Evolutionary conservation across 1,284 basidiomycete species (phyloP), one percentile per base, ranked within the genome.

Genomic region (Tylopilus sp.): DNA sequence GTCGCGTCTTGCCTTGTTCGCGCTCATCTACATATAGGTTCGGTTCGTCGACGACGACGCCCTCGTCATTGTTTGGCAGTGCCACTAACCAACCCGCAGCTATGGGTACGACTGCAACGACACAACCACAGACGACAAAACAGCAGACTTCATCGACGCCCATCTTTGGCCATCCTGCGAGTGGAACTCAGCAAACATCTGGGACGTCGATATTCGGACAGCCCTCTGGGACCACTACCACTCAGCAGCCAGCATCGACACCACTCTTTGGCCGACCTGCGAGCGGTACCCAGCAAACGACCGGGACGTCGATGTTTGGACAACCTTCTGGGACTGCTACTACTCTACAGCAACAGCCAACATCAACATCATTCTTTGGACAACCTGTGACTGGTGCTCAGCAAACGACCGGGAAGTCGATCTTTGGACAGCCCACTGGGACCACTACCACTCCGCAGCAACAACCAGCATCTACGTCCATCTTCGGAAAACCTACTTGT

Each of bases 61-160:
- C 50, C 16, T 55, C 59, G 48, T 61, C 69, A 23, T 48, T 71
- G 28, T 74, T 74, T 47, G 66, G 73, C 3, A 67, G 69, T 13
- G 41, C 48, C 34, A 40, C 48, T 30, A 59, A 60, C 46, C 66
- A 64, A 28, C 65, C 57, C 8, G 33, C 58, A 9, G 37, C 51
- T 9, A 52, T 56, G 26, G 55, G 51, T 23, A 55, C 59, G 28
- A 55, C 55, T 4, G 54, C 64, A 3, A 64, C 67, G 45, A 66
- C 65, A 25, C 61, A 54, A 50, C 59, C 65, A 18, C 61, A 49
- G 54, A 58, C 61, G 41, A 57, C 56, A 5, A 54, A 59, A 12
- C 65, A 36, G 44, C 56, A 45, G 34, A 15, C 44, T 6, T 4
- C 56, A 7, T 44, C 55, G 15, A 48, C 55, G 10, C 34, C 48